Percentiles rank a stretch among this genome's conserved stretches.
Conservation (phyloP, 75 land plant species). For the Ceratopteris richardii region DNA sequence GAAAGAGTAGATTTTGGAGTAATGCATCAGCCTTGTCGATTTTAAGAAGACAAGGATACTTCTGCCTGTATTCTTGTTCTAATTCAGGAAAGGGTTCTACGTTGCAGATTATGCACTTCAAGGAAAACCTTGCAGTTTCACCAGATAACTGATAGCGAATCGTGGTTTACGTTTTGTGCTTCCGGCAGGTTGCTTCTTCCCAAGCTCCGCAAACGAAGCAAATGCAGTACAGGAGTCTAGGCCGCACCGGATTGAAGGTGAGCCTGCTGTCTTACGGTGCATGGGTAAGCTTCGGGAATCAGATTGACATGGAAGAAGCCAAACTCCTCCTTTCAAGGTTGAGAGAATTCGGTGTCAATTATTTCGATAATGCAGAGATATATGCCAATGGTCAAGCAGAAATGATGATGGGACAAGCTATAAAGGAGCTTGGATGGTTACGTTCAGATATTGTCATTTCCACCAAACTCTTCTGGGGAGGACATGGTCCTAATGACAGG, state of each 20-base stretch:
- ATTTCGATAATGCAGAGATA: slow-evolving; percentile 99
- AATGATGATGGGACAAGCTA: slow-evolving; percentile 96
- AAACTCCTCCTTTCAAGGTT: slow-evolving; percentile 77
- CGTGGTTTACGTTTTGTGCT: too few species aligned
- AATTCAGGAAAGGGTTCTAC: too few species aligned
- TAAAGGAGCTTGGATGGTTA: slow-evolving; percentile 91
- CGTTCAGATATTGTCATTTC: slow-evolving; percentile 91
- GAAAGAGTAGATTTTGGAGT: too few species aligned
- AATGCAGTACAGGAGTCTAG: slow-evolving; percentile 96
- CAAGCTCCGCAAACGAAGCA: too few species aligned
- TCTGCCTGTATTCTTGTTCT: too few species aligned
- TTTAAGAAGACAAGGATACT: too few species aligned
- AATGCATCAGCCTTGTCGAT: too few species aligned
- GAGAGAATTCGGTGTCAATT: slow-evolving; percentile 93
- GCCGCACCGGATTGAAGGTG: slow-evolving; percentile 84
- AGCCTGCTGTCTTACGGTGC: slow-evolving; percentile 87
- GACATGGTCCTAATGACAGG: slow-evolving; percentile 89
- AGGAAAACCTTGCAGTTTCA: too few species aligned
- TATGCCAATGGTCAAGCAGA: slow-evolving; percentile 98
- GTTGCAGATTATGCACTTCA: too few species aligned
- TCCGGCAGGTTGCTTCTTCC: too few species aligned
- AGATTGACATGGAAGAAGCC: slow-evolving; percentile 95
- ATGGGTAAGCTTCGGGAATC: slow-evolving; percentile 98
- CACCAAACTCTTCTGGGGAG: slow-evolving; percentile 97
- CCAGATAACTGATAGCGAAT: too few species aligned